These are phyloP conservation scores for Pseudogymnoascus sp. DNA, from an alignment of 2,329 filamentous ascomycete genomes.

Conservation along the genomic window DNA sequence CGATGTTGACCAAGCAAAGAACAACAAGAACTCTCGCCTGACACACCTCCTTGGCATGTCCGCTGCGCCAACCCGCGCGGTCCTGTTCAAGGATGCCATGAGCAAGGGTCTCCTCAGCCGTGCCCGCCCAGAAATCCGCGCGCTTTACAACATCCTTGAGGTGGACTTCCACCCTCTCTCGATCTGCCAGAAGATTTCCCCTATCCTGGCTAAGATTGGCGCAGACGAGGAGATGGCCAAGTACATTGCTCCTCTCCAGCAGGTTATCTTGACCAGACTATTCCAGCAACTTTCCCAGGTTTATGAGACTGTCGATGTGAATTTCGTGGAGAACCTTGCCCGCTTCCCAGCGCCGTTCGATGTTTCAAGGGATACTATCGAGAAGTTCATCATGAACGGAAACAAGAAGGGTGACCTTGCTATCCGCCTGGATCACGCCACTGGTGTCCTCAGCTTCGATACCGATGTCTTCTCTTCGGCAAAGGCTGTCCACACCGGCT, in stretches of 20 bases:
- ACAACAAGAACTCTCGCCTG: constrained; percentile 97
- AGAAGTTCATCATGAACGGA: constrained; percentile 99
- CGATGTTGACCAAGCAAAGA: constrained; percentile 91
- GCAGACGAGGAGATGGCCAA: constrained; percentile 93
- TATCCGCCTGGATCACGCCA: constrained; percentile 92
- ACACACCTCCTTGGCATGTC: constrained; percentile 94
- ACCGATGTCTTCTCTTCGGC: constrained; percentile 96
- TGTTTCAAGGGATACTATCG: constrained; percentile 80
- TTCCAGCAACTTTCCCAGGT: constrained; percentile 99
- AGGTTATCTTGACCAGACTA: constrained; percentile 94
- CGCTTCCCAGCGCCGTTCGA: constrained; percentile 96
- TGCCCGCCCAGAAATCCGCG: constrained; percentile 86
- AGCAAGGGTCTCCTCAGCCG: constrained; percentile 92
- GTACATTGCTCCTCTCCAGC: constrained; percentile 90
- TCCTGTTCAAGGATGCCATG: constrained; percentile 89
- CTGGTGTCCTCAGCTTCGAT: constrained; percentile 91
- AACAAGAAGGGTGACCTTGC: constrained; percentile 99
- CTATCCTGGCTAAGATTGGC: constrained; percentile 88
- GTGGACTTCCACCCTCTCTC: constrained; percentile 98
- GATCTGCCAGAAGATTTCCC: constrained; percentile 98
- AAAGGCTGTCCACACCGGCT: constrained; percentile 81
- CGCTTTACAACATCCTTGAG: constrained; percentile 97
- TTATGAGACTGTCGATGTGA: constrained; percentile 93
- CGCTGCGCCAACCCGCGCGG: constrained; percentile 76
- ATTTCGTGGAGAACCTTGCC: constrained; percentile 86